Conservation (phyloP, 768 basidiomycete genomes). For the Termitomyces sp. region DNA sequence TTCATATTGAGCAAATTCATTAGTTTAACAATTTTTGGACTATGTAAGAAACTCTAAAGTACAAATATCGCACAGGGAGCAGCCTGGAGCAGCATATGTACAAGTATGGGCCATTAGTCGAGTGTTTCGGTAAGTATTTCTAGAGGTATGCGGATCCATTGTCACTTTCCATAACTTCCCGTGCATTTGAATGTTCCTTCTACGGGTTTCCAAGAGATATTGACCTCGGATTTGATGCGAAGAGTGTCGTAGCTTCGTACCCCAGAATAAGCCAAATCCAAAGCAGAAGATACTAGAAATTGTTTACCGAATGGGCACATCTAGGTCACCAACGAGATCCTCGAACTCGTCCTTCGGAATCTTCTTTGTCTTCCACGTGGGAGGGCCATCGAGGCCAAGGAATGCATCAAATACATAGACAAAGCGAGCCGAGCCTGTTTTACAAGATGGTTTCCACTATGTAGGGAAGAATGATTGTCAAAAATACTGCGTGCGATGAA, state of each 20-base stretch:
- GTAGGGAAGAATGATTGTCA: background rate
- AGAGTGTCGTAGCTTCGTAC: slow-evolving; percentile 37
- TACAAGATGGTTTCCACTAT: slow-evolving; percentile 55
- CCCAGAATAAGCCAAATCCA: background rate
- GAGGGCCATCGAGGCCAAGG: slow-evolving; percentile 40
- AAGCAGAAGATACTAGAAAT: background rate
- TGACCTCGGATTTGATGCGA: slow-evolving; percentile 42
- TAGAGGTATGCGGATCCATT: background rate
- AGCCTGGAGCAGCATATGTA: background rate
- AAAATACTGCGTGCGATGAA: slow-evolving; percentile 7
- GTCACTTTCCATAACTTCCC: slow-evolving; percentile 43
- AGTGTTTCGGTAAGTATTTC: background rate
- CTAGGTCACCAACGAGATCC: slow-evolving; percentile 31
- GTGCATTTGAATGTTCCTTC: slow-evolving; percentile 59
- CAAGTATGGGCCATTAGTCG: background rate
- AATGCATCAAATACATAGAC: slow-evolving; percentile 50
- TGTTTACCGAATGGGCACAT: slow-evolving; percentile 35
- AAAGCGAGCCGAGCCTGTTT: slow-evolving; percentile 45
- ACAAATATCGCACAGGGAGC: background rate
- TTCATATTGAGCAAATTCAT: background rate
- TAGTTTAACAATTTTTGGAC: background rate
- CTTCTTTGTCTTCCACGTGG: slow-evolving; percentile 52
- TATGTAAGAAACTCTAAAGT: background rate
- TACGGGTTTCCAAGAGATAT: slow-evolving; percentile 42
- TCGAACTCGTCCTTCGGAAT: slow-evolving; percentile 34